Evolutionary conservation across 148 eudicot species (phyloP).

Genomic region (Rhododendron vialii): DNA sequence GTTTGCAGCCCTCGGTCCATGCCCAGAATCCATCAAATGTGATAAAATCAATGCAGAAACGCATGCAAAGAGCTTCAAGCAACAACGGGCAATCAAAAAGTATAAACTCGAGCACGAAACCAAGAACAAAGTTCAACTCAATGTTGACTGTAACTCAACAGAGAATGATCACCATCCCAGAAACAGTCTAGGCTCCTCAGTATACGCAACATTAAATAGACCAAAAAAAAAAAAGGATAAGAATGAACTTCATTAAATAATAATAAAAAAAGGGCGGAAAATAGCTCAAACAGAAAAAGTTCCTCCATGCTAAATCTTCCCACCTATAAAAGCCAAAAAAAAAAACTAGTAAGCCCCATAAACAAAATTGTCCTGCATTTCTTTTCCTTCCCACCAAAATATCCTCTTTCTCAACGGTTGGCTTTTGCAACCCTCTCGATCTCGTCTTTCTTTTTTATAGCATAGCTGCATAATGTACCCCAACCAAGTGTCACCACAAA

Average conservation of each 20-base stretch:
- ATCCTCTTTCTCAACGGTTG: slow-evolving; percentile 23
- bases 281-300: not conserved
- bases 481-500: not conserved
- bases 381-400: not conserved
- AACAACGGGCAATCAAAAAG: not conserved
- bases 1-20: too few relatives aligned
- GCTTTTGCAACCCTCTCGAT: slow-evolving; percentile 51
- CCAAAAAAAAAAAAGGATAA: not conserved
- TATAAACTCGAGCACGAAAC: not conserved
- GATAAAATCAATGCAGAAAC: not conserved
- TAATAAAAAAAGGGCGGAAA: not conserved
- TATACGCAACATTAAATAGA: not conserved
- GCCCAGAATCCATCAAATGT: not conserved
- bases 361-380: not conserved
- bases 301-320: not conserved
- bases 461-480: slow-evolving; percentile 25
- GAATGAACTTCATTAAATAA: not conserved
- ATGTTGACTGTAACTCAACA: not conserved
- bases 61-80: not conserved
- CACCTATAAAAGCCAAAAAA: too few relatives aligned
- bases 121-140: not conserved
- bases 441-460: slow-evolving; percentile 45
- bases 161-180: not conserved
- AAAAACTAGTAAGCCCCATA: not conserved
- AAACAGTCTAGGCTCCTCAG: not conserved